A percentile compares a stretch with the other conserved stretches of the same genome.
phyloP scores from a whole-genome alignment of 1,139 yeast genomes.

The Zygotorulaspora mrakii region DNA sequence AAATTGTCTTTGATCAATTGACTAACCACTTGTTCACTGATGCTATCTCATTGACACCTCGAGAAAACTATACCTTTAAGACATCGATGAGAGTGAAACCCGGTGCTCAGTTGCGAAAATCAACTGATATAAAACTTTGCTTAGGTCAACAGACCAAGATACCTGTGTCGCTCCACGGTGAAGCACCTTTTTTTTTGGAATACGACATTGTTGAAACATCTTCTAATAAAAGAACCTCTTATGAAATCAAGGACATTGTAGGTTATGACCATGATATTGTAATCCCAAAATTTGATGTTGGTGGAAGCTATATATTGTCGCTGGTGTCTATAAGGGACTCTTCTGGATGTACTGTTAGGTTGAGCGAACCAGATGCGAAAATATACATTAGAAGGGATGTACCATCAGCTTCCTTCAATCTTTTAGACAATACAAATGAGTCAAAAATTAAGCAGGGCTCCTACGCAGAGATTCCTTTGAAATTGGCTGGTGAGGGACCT shows the following conservation, averaged over 20 bases:
- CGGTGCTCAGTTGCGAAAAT: constrained; percentile 37
- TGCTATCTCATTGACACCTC: constrained; percentile 37
- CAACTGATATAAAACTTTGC: constrained; percentile 40
- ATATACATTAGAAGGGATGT: constrained; percentile 64
- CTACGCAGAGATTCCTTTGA: constrained; percentile 54
- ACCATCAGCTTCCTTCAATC: constrained; percentile 53
- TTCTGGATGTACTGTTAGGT: constrained; percentile 69
- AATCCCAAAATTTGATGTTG: constrained; percentile 54
- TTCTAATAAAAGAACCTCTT: constrained; percentile 44
- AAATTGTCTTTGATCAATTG: constrained; percentile 59
- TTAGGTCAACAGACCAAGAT: constrained; percentile 47
- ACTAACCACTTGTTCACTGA: constrained; percentile 53
- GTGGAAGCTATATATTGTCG: constrained; percentile 66
- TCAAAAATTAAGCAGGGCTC: constrained; percentile 60
- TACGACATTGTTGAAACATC: constrained; percentile 62
- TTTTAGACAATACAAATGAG: constrained; percentile 34
- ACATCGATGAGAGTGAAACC: constrained; percentile 46
- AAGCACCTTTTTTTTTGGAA: constrained; percentile 67
- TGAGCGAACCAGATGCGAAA: constrained; percentile 54
- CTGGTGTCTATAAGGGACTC: constrained; percentile 66
- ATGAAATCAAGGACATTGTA: constrained; percentile 44
- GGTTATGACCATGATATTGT: constrained; percentile 42
- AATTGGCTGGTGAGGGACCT: constrained; percentile 48
- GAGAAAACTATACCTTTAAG: constrained; percentile 36
- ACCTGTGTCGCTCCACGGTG: constrained; percentile 65